These are phyloP conservation scores for Lodderomyces theae DNA, from an alignment of 1,139 yeast species.

Conservation along the genomic window DNA sequence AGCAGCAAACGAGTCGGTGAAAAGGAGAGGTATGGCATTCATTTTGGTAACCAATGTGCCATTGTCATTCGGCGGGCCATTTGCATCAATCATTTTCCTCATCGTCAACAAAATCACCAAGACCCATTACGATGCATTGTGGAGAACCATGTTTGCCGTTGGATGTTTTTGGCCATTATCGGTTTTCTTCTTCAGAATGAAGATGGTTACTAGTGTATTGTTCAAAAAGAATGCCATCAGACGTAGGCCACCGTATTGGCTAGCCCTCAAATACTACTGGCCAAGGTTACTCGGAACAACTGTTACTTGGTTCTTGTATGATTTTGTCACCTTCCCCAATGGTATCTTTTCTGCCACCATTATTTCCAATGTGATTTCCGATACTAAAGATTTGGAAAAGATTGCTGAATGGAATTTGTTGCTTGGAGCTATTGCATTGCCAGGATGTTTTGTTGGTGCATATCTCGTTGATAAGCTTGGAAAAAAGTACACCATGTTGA, in stretches of 20 bases:
- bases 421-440: conserved; percentile 42
- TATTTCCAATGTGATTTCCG: conserved; percentile 30
- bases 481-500: conserved; percentile 44
- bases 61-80: conserved; percentile 72
- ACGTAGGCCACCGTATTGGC: conserved; percentile 44
- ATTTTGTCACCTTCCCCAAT: conserved; percentile 52
- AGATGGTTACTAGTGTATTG: conserved; percentile 63
- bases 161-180: conserved; percentile 74
- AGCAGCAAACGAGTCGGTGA: conserved; percentile 64
- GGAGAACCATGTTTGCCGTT: conserved; percentile 76
- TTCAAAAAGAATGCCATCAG: conserved; percentile 47
- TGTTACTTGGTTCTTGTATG: conserved; percentile 51
- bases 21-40: conserved; percentile 62
- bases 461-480: conserved; percentile 41
- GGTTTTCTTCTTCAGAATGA: conserved; percentile 68
- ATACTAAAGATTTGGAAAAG: conserved; percentile 29
- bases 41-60: conserved; percentile 71
- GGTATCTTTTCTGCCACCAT: conserved; percentile 50
- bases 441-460: conserved; percentile 49
- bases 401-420: conserved; percentile 51
- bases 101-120: conserved; percentile 62
- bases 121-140: conserved; percentile 50
- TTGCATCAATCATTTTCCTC: conserved; percentile 64
- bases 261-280: conserved; percentile 48
- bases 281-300: conserved; percentile 43